Conservation (phyloP, 345 rosid genomes). For the Abelmoschus esculentus region DNA sequence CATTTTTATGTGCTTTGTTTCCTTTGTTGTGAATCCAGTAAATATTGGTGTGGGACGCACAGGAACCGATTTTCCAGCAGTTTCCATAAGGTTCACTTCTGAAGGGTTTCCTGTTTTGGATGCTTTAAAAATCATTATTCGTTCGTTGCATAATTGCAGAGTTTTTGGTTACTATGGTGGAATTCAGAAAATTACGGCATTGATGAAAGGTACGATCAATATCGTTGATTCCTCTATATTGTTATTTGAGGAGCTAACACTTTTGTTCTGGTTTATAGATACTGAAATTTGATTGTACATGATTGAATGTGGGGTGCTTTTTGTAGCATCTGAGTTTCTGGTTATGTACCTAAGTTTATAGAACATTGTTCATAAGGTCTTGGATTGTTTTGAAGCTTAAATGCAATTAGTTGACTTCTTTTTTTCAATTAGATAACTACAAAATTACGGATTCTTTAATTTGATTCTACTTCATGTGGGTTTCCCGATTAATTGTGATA, state of each 20-base stretch:
- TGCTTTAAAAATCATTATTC: slow-evolving; percentile 43
- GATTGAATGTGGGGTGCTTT: not conserved
- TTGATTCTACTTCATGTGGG: not conserved
- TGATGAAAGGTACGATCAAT: slow-evolving; percentile 52
- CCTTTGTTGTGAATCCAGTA: slow-evolving; percentile 32
- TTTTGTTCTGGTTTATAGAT: slow-evolving; percentile 2
- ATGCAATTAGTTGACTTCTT: not conserved
- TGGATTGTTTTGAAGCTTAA: not conserved
- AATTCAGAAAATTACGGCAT: slow-evolving; percentile 54
- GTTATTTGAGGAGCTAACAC: not conserved
- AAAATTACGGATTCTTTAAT: not conserved
- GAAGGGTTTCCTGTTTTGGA: slow-evolving; percentile 54
- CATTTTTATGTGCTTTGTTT: not conserved
- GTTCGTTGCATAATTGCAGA: slow-evolving; percentile 66
- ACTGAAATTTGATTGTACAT: not conserved
- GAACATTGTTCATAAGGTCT: not conserved
- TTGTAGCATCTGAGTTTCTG: not conserved
- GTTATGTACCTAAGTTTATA: not conserved
- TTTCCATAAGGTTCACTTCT: slow-evolving; percentile 33
- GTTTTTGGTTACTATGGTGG: slow-evolving; percentile 64
- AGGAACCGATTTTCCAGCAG: slow-evolving; percentile 25
- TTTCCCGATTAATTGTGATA: not conserved
- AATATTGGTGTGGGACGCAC: slow-evolving; percentile 25
- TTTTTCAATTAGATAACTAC: not conserved
- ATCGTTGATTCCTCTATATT: not conserved